A percentile compares a stretch with the other conserved stretches of the same genome.
phyloP scores from a whole-genome alignment of 495 filamentous ascomycete species.

The Penicillium flavigenum region DNA sequence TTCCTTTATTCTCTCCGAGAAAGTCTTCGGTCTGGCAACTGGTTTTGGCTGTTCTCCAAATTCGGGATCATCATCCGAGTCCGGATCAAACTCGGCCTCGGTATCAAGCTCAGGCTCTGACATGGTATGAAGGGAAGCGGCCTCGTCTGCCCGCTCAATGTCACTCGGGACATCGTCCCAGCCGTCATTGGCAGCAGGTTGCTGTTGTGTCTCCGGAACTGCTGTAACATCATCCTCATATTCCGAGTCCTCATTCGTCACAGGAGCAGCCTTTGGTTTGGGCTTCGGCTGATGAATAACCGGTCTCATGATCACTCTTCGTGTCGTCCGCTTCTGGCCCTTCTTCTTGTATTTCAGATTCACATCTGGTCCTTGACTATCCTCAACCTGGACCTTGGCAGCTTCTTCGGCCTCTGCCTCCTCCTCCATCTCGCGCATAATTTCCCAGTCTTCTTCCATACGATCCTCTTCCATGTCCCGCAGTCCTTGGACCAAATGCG shows the following conservation, averaged over 20 bases:
- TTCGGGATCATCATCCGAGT: slow-evolving; percentile 33
- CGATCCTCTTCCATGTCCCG: slow-evolving; percentile 76
- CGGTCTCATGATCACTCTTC: slow-evolving; percentile 70
- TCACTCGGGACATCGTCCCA: slow-evolving; percentile 17
- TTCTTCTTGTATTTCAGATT: slow-evolving; percentile 82
- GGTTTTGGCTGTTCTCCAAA: slow-evolving; percentile 31
- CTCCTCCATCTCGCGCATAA: slow-evolving; percentile 75
- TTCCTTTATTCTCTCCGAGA: slow-evolving; percentile 48
- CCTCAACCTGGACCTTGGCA: slow-evolving; percentile 53
- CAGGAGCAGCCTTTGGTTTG: slow-evolving; percentile 23
- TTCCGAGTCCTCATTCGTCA: slow-evolving; percentile 28
- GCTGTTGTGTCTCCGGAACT: slow-evolving; percentile 39
- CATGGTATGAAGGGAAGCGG: slow-evolving; percentile 34
- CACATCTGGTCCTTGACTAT: slow-evolving; percentile 58
- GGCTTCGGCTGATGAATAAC: slow-evolving; percentile 41
- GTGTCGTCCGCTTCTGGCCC: slow-evolving; percentile 85
- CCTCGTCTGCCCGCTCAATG: slow-evolving; percentile 25
- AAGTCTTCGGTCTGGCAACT: slow-evolving; percentile 34
- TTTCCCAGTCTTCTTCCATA: slow-evolving; percentile 75
- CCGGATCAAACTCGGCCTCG: slow-evolving; percentile 26
- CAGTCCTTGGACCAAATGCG: slow-evolving; percentile 73
- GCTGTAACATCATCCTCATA: slow-evolving; percentile 34
- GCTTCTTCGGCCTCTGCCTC: slow-evolving; percentile 41
- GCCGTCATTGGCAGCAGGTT: slow-evolving; percentile 6
- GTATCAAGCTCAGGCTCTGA: slow-evolving; percentile 35